Percentiles rank a stretch among this genome's conserved stretches.
Evolutionary conservation across 768 basidiomycete species (phyloP).

Genomic region (Phlegmacium glaucopus): DNA sequence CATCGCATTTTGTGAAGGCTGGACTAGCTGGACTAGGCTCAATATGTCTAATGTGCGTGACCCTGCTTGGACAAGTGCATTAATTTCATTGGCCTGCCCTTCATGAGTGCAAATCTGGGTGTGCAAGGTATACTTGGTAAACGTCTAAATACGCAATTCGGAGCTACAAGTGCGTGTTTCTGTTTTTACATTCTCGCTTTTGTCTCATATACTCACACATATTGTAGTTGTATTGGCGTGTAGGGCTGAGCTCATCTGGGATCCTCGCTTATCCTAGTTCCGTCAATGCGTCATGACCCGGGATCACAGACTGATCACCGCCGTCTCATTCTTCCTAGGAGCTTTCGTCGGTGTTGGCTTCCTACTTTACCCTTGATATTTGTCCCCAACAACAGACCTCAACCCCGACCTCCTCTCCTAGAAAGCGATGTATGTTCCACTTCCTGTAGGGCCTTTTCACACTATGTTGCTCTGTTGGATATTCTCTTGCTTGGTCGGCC

Average conservation of each 20-base stretch:
- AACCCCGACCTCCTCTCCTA: too few species aligned
- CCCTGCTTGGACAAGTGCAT: conserved; percentile 67
- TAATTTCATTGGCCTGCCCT: conserved; percentile 68
- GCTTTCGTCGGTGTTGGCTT: conserved; percentile 65
- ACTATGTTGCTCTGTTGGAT: too few species aligned
- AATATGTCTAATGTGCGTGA: conserved; percentile 54
- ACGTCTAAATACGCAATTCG: conserved; percentile 74
- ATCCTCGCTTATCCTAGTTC: conserved; percentile 67
- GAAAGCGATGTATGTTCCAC: too few species aligned
- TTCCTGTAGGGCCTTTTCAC: too few species aligned
- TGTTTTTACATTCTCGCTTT: neutral
- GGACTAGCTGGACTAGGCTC: too few species aligned
- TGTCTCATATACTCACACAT: neutral
- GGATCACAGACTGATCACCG: conserved; percentile 70
- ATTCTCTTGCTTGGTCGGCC: too few species aligned
- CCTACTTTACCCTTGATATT: conserved; percentile 61
- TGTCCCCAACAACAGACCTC: too few species aligned
- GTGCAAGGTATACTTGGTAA: conserved; percentile 87
- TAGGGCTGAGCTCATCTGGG: conserved; percentile 88
- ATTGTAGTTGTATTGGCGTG: conserved; percentile 68
- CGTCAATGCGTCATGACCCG: conserved; percentile 52
- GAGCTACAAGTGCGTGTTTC: conserved; percentile 71
- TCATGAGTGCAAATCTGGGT: conserved; percentile 80
- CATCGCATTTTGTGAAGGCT: conserved; percentile 68
- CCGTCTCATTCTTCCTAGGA: conserved; percentile 68